phyloP scores from a whole-genome alignment of 2,329 filamentous ascomycete genomes.

The Alternaria sp. region DNA sequence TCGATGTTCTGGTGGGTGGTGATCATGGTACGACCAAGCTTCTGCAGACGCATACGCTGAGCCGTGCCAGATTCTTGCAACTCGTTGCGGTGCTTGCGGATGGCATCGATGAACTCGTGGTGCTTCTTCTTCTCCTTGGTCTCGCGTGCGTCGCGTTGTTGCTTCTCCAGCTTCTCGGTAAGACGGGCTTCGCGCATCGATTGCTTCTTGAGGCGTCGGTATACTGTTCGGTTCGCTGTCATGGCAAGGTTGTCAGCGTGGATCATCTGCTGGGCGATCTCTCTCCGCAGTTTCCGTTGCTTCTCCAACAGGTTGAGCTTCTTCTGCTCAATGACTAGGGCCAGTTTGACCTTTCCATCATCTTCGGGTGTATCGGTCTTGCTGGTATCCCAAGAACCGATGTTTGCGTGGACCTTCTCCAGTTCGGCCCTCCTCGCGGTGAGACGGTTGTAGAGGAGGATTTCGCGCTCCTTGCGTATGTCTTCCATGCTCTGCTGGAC shows the following conservation, averaged over 20 bases:
- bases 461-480: constrained; percentile 83
- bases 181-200: constrained; percentile 93
- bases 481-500: constrained; percentile 51
- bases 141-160: constrained; percentile 94
- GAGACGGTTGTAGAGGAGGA: constrained; percentile 88
- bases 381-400: constrained; percentile 83
- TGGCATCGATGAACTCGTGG: constrained; percentile 85
- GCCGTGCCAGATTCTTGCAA: constrained; percentile 70
- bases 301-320: constrained; percentile 85
- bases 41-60: constrained; percentile 78
- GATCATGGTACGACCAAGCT: constrained; percentile 88
- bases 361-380: constrained; percentile 71
- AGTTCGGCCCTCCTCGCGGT: constrained; percentile 83
- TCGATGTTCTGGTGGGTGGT: constrained; percentile 94
- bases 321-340: constrained; percentile 95
- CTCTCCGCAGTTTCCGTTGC: constrained; percentile 83
- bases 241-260: constrained; percentile 95
- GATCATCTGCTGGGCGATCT: constrained; percentile 89
- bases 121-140: constrained; percentile 98
- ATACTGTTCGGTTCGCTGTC: constrained; percentile 90
- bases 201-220: constrained; percentile 96
- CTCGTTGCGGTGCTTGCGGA: constrained; percentile 81
- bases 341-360: constrained; percentile 81
- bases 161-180: constrained; percentile 98
- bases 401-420: constrained; percentile 81